Percentiles rank a stretch among this genome's conserved stretches.
Conservation (phyloP, 2,329 filamentous ascomycete genomes). For the Xylariaceae sp. region DNA sequence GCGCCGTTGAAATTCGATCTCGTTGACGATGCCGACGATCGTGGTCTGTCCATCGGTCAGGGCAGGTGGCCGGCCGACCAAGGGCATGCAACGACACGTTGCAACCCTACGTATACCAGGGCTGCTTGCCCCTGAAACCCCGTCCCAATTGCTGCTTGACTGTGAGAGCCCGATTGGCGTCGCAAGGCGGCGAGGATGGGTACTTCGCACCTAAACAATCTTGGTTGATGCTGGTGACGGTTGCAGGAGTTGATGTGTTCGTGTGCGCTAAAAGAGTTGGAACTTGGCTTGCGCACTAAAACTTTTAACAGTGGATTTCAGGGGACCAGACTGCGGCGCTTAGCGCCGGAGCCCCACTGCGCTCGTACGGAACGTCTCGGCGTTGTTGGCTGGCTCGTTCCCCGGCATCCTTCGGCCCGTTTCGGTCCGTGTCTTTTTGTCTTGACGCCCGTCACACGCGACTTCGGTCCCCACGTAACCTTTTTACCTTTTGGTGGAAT, state of each 20-base stretch:
- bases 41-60: constrained; percentile 16
- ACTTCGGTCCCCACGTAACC: too few relatives aligned
- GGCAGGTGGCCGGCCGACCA: constrained; percentile 9
- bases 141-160: not conserved
- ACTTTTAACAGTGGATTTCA: too few relatives aligned
- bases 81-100: constrained; percentile 12
- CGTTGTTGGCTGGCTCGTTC: too few relatives aligned
- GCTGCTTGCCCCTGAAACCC: not conserved
- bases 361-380: too few relatives aligned
- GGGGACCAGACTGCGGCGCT: too few relatives aligned
- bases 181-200: not conserved
- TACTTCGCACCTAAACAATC: not conserved
- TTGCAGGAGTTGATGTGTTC: too few relatives aligned
- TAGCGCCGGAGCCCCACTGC: too few relatives aligned
- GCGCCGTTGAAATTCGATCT: constrained; percentile 9
- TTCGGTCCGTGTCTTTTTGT: not conserved
- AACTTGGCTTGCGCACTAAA: too few relatives aligned
- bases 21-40: constrained; percentile 10
- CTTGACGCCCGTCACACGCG: not conserved
- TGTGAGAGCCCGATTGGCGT: constrained; percentile 8
- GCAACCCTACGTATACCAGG: constrained; percentile 9
- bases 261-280: too few relatives aligned
- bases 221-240: too few relatives aligned
- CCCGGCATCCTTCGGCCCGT: not conserved
- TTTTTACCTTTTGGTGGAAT: too few relatives aligned